phyloP scores from a whole-genome alignment of 2,329 filamentous ascomycete genomes.

The Cladosporium sp. region DNA sequence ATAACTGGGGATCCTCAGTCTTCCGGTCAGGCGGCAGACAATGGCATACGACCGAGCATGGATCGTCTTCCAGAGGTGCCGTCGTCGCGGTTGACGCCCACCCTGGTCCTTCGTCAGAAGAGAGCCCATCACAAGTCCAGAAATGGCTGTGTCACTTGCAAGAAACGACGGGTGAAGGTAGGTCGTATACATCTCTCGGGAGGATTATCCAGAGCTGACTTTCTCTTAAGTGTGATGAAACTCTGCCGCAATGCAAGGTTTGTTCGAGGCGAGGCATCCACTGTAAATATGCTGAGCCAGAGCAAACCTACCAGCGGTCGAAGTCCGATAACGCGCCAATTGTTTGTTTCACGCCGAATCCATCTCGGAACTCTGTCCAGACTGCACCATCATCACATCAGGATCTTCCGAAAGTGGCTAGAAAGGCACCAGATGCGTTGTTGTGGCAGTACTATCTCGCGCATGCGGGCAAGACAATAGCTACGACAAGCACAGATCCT shows the following conservation, averaged over 20 bases:
- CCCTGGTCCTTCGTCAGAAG: background rate
- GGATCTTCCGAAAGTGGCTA: background rate
- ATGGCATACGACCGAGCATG: too few species aligned
- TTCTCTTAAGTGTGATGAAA: background rate
- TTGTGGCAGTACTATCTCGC: slow-evolving; percentile 13
- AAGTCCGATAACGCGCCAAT: background rate
- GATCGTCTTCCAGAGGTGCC: too few species aligned
- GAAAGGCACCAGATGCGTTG: slow-evolving; percentile 1
- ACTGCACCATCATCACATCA: background rate
- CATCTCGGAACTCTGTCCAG: background rate
- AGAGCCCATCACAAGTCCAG: slow-evolving; percentile 8
- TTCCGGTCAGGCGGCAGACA: too few species aligned
- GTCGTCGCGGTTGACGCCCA: too few species aligned
- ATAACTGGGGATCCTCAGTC: too few species aligned
- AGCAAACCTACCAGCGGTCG: background rate
- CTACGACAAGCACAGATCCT: background rate
- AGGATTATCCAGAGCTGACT: background rate
- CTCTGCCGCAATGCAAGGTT: background rate
- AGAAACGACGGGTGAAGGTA: slow-evolving; percentile 11
- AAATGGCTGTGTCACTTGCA: slow-evolving; percentile 11
- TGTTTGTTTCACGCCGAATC: background rate
- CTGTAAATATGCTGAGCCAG: background rate
- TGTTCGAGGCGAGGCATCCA: background rate
- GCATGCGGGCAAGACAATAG: slow-evolving; percentile 4
- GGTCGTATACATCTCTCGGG: background rate